Base-by-base conservation (phyloP, 2,329 filamentous ascomycete genomes). In the Cercospora janseana region DNA sequence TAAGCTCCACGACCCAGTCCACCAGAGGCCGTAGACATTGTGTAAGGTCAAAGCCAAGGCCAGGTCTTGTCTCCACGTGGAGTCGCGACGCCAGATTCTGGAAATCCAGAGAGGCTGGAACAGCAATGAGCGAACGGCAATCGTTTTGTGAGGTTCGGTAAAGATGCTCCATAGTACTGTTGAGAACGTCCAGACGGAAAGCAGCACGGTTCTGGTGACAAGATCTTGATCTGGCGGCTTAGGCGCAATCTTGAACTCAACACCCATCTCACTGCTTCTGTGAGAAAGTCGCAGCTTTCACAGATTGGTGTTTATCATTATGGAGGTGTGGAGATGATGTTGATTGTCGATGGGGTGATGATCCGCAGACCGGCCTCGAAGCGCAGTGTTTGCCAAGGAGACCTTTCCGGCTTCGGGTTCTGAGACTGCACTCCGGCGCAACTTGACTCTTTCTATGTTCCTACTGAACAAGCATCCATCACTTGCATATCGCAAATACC, bases 101-200 rank as follows among this genome's bases (percentile, higher is more conserved):
- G 63, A 10, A 2, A 59, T 18, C 65, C 65, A 67, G 24, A 60
- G 37, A 13, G 64, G 65, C 44, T 67, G 63, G 21, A 66, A 59
- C 4, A 67, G 52, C 4, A 64, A 8, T n/a, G 61, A 46, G 26
- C 65, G 49, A 4, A 58, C 60, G 6, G 62, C 57, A 26, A 63
- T 63, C n/a, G 65, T 66, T 31, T 52, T 56, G 15, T 57, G 43
- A 6, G 64, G 64, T 16, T 59, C 57, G 6, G 60, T 62, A 55
- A 66, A 66, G 45, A 66, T 60, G 54, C 56, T 64, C 65, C 65
- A 67, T 35, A 64, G 46, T 5, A 62, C 21, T 23, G 60, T 63
- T 20, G 46, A 52, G 15, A 60, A 50, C 5, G 63, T 52, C 63
- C 64, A 67, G 32, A 57, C 7, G 6, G 55, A 50, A 5, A 58